Evolutionary conservation across 1,284 basidiomycete species (phyloP).

Genomic region (Kalmanozyma brasiliensis): DNA sequence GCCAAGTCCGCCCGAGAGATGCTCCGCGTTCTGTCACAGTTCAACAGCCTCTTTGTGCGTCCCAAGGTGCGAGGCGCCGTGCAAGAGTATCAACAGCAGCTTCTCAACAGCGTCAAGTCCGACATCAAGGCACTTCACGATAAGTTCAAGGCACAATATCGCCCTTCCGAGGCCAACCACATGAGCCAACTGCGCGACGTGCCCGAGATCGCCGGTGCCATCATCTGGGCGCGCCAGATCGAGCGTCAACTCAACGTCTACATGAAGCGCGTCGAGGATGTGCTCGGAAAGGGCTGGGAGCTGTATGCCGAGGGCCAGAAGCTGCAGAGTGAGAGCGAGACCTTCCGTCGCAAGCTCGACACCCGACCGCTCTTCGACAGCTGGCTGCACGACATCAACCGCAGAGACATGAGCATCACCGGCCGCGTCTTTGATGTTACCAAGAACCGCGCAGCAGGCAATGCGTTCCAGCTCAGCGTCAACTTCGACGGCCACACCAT

Average conservation of each 20-base stretch:
- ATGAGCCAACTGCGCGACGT: conserved; percentile 98
- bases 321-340: conserved; percentile 87
- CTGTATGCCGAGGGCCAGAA: conserved; percentile 98
- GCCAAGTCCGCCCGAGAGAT: conserved; percentile 98
- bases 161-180: conserved; percentile 93
- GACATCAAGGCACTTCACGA: conserved; percentile 95
- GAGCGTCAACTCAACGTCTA: conserved; percentile 94
- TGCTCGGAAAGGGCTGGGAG: conserved; percentile 97
- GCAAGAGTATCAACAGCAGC: conserved; percentile 94
- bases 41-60: conserved; percentile 95
- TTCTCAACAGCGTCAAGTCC: conserved; percentile 79
- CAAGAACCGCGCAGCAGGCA: conserved; percentile 73
- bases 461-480: conserved; percentile 82
- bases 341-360: conserved; percentile 95
- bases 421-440: conserved; percentile 97
- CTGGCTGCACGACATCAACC: conserved; percentile 94
- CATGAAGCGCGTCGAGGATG: conserved; percentile 99
- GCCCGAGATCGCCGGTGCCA: conserved; percentile 94
- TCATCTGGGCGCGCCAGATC: conserved; percentile 98
- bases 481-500: conserved; percentile 99
- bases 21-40: conserved; percentile 98
- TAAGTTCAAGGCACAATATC: conserved; percentile 85
- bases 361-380: conserved; percentile 93
- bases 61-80: conserved; percentile 90
- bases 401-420: conserved; percentile 84